phyloP scores from a whole-genome alignment of 768 basidiomycete genomes.

The Trametes gibbosa region DNA sequence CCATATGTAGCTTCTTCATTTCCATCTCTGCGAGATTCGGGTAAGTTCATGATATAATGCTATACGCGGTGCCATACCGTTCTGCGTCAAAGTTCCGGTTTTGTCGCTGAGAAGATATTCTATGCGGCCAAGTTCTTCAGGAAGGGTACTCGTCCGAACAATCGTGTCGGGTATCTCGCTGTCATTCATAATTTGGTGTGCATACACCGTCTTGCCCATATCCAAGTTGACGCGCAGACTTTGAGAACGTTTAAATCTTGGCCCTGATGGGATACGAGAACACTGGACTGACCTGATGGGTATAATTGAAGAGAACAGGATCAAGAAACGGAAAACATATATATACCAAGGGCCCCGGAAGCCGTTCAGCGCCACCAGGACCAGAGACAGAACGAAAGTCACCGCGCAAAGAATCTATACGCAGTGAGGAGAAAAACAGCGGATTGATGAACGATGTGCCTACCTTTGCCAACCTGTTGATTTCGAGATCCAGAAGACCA shows the following conservation, averaged over 20 bases:
- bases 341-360: constrained; percentile 96
- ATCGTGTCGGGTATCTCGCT: constrained; percentile 91
- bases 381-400: constrained; percentile 87
- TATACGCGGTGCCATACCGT: constrained; percentile 58
- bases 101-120: constrained; percentile 97
- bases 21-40: constrained; percentile 81
- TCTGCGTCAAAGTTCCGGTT: constrained; percentile 96
- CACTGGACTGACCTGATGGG: constrained; percentile 79
- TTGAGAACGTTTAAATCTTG: neutral
- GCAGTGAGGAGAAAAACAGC: neutral
- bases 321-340: constrained; percentile 94
- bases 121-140: constrained; percentile 93
- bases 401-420: constrained; percentile 87
- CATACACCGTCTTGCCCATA: constrained; percentile 99
- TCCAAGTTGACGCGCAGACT: constrained; percentile 99
- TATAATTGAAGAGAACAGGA: constrained; percentile 98
- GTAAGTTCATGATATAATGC: neutral
- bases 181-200: constrained; percentile 93
- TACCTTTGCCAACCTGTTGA: constrained; percentile 94
- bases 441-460: constrained; percentile 8
- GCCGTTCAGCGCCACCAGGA: constrained; percentile 92
- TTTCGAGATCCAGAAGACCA: constrained; percentile 88
- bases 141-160: constrained; percentile 95
- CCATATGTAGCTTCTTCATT: constrained; percentile 98
- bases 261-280: neutral